Evolutionary conservation across 805 yeast genomes (phyloP).

Genomic region (Zygosaccharomyces rouxii): DNA sequence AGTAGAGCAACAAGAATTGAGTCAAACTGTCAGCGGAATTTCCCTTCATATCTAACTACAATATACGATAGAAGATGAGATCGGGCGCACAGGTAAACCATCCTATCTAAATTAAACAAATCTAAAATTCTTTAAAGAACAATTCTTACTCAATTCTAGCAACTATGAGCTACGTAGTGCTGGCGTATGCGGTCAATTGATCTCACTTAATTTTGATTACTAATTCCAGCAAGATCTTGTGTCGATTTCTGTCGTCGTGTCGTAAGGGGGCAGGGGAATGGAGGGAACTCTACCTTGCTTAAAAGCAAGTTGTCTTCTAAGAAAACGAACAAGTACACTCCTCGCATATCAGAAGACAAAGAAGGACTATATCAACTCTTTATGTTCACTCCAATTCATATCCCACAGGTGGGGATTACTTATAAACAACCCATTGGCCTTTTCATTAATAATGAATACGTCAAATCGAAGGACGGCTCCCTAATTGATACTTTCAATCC

Average conservation of each 20-base stretch:
- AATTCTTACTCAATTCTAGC: too few species aligned
- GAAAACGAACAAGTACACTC: too few species aligned
- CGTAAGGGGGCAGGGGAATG: too few species aligned
- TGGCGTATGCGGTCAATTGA: not conserved
- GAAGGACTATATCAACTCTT: not conserved
- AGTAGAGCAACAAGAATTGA: too few species aligned
- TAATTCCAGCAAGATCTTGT: not conserved
- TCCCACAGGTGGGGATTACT: slow-evolving; percentile 28
- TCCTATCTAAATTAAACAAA: not conserved
- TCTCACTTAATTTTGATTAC: not conserved
- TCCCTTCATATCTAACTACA: not conserved
- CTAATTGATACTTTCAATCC: slow-evolving; percentile 46
- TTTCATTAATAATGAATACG: slow-evolving; percentile 54
- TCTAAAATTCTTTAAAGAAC: not conserved
- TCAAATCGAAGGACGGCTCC: slow-evolving; percentile 36
- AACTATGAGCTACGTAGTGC: not conserved
- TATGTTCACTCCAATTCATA: slow-evolving; percentile 14
- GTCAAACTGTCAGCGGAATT: not conserved
- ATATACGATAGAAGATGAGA: not conserved
- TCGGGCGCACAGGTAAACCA: not conserved
- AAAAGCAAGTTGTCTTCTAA: too few species aligned
- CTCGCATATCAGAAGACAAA: not conserved
- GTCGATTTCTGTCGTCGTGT: not conserved
- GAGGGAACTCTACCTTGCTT: too few species aligned
- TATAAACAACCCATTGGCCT: slow-evolving; percentile 58